Base-by-base conservation (phyloP, 2,329 filamentous ascomycete species). In the Trichoderma sp. region DNA sequence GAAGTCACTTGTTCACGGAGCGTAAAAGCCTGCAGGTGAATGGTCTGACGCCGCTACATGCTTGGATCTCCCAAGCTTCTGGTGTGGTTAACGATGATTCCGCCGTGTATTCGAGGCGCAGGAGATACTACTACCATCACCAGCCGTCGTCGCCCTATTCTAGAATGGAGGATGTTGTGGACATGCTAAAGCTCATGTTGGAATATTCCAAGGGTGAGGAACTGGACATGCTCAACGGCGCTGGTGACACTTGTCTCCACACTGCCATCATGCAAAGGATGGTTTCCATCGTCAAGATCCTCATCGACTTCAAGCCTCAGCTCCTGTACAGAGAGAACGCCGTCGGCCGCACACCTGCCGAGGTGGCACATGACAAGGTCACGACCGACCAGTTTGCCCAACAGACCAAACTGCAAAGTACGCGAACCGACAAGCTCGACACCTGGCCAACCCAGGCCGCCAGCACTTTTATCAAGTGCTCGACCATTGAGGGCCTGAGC, bases 321-420 rank as follows among this genome's bases (percentile, higher is more conserved):
- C 83, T 94, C 2, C 81, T 94, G 0, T 86, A 88, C 75, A 87
- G 90, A 26, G 93, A 96, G 78, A 95, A 95, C 75, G 88, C 92
- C 0, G 92, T 92, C 0, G 93, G 93, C 2, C 86, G 88, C 17
- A 96, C 93, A 0, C 91, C 93, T 0, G 84, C 86, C 32, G 93
- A 96, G 75, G 81, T 93, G 63, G 88, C 90, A 0, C 83, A 88
- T 65, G 90, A 92, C 67, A 79, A 80, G 1, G 85, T 86, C 72
- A 81, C 87, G 3, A 79, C 81, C 8, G 76, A 78, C 8, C 80
- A 80, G 57, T 79, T 85, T n/a, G 63, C 72, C 36, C 74, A 74
- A 20, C 79, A 77, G 9, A 34, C 74, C 1, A 39, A 30, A 4
- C 6, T 73, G 12, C 5, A 53, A 6, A 53, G 30, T 17, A 34